phyloP scores from a whole-genome alignment of 2,329 filamentous ascomycete species.

The Phaeosphaeriaceae sp. region DNA sequence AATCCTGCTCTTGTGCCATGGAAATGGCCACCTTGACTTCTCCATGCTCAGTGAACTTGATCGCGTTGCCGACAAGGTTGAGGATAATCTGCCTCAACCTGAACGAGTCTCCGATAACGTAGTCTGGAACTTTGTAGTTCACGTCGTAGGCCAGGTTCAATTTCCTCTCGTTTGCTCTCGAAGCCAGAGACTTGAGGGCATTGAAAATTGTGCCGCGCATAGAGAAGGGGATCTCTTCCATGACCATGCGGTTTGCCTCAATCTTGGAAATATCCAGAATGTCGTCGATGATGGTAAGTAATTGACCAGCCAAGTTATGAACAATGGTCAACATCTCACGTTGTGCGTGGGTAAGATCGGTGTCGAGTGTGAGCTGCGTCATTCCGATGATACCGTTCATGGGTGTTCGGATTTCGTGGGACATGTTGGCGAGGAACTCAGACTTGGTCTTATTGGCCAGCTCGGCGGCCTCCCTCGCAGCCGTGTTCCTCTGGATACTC shows the following conservation, averaged over 20 bases:
- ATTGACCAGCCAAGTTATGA: conserved; percentile 92
- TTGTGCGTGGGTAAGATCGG: conserved; percentile 90
- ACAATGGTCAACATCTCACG: conserved; percentile 99
- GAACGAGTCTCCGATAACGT: conserved; percentile 96
- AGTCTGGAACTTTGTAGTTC: conserved; percentile 90
- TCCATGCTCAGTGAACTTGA: conserved; percentile 98
- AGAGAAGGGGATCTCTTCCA: conserved; percentile 97
- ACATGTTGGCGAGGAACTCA: conserved; percentile 98
- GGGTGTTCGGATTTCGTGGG: conserved; percentile 94
- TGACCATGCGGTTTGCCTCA: conserved; percentile 96
- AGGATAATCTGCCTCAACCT: conserved; percentile 94
- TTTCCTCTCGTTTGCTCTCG: conserved; percentile 96
- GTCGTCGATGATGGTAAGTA: conserved; percentile 94
- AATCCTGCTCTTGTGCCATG: conserved; percentile 71
- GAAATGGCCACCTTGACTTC: conserved; percentile 95
- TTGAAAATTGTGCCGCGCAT: conserved; percentile 95
- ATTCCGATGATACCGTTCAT: conserved; percentile 99
- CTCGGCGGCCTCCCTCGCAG: conserved; percentile 93
- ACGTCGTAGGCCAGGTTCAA: conserved; percentile 92
- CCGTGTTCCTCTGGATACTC: conserved; percentile 95
- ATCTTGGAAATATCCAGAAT: conserved; percentile 75
- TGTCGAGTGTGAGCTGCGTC: conserved; percentile 95
- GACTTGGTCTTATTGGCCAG: conserved; percentile 98
- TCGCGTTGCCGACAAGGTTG: conserved; percentile 96
- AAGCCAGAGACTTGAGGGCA: conserved; percentile 93